Percentiles rank a stretch among this genome's conserved stretches.
These are phyloP conservation scores for Friedmanniomyces endolithicus DNA, from an alignment of 495 filamentous ascomycete genomes.

Conservation along the genomic window DNA sequence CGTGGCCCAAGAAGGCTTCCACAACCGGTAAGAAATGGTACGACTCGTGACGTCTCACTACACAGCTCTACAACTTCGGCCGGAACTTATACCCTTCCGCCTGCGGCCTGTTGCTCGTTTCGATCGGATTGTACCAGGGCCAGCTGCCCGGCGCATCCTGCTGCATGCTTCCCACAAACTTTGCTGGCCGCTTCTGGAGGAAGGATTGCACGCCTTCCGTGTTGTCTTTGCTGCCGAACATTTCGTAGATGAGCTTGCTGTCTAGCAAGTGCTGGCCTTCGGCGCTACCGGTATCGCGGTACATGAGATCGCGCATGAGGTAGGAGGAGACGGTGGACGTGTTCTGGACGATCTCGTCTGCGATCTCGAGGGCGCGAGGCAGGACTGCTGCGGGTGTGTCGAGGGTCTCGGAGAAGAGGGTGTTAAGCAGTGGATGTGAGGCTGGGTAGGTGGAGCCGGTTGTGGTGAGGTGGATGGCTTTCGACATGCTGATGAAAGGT, in stretches of 20 bases:
- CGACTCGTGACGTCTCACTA: background rate
- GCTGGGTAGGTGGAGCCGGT: conserved; percentile 36
- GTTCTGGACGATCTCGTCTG: conserved; percentile 46
- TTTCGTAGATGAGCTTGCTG: conserved; percentile 41
- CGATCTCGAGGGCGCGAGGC: conserved; percentile 43
- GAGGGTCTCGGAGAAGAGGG: conserved; percentile 45
- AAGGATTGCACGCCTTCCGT: conserved; percentile 31
- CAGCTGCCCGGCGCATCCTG: conserved; percentile 33
- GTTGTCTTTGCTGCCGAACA: conserved; percentile 38
- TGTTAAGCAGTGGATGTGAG: conserved; percentile 33
- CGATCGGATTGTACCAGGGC: conserved; percentile 38
- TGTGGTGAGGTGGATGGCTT: conserved; percentile 48
- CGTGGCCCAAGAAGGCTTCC: background rate
- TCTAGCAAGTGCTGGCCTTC: conserved; percentile 50
- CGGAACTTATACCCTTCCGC: conserved; percentile 11
- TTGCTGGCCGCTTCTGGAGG: conserved; percentile 34
- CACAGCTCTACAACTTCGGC: conserved; percentile 22
- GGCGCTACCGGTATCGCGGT: conserved; percentile 39
- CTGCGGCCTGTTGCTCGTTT: conserved; percentile 23
- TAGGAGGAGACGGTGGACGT: conserved; percentile 41
- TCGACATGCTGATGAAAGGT: conserved; percentile 25
- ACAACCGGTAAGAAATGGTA: background rate
- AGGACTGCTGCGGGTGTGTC: conserved; percentile 40
- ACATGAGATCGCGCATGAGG: conserved; percentile 50
- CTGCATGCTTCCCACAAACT: conserved; percentile 42